These are phyloP conservation scores for Fusarium verticillioides DNA, from an alignment of 2,329 filamentous ascomycete genomes.

Conservation along the genomic window DNA sequence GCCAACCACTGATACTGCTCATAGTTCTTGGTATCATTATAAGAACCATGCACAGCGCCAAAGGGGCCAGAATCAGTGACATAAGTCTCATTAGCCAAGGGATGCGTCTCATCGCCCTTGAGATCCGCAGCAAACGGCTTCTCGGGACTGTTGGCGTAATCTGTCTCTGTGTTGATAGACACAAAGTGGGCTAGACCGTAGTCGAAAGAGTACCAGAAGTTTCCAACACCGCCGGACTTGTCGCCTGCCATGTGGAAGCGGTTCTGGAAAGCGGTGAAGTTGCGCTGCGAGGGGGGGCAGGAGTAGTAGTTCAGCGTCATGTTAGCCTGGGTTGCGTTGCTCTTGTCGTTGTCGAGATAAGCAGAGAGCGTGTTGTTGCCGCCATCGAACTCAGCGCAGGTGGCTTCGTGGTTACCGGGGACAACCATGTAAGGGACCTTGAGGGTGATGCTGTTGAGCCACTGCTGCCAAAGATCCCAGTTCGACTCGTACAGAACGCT, in stretches of 20 bases:
- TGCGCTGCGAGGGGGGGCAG: neutral
- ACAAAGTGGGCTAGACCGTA: constrained; percentile 5
- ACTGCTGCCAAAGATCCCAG: constrained; percentile 21
- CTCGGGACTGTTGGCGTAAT: neutral
- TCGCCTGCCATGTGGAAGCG: constrained; percentile 6
- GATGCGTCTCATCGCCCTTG: neutral
- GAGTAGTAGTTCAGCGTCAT: constrained; percentile 7
- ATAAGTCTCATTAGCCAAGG: neutral
- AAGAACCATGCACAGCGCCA: neutral
- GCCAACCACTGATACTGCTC: constrained; percentile 11
- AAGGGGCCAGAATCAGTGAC: neutral
- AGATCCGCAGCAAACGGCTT: neutral
- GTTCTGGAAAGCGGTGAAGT: constrained; percentile 8
- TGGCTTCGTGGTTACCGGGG: constrained; percentile 5
- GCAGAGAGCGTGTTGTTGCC: neutral
- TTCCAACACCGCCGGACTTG: neutral
- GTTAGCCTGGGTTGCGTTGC: neutral
- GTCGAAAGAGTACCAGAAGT: neutral
- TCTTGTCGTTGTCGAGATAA: neutral
- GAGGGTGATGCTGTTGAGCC: neutral
- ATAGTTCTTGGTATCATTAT: neutral
- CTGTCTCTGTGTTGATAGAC: neutral
- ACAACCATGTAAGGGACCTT: constrained; percentile 3
- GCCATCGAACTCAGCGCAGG: neutral
- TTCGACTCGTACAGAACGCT: constrained; percentile 6